Evolutionary conservation across 2,329 filamentous ascomycete genomes (phyloP), one percentile per base, ranked within the genome.

Genomic region (Colletotrichum navitas): DNA sequence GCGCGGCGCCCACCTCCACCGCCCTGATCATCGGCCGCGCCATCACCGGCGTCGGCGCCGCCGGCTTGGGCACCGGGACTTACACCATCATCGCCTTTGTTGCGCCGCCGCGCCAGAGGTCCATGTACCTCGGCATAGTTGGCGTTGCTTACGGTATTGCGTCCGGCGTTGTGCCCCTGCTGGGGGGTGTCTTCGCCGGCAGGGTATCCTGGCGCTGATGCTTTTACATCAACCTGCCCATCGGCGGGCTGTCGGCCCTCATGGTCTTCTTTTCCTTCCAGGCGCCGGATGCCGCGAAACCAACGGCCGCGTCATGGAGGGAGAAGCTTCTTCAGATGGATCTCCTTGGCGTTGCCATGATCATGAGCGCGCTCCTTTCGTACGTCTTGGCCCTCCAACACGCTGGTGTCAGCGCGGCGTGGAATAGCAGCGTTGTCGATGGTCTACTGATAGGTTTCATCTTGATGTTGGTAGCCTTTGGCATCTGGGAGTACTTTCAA

Each of bases 361-460:
- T 88, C 68, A 77, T 87, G 5, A 81, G 80, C 0, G 80, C 81
- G 18, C 78, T 85, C 12, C 77, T 86, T 56, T 83, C 83, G 74
- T 74, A 85, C 8, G 79, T 87, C 61, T 78, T 88, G 2, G 86
- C 86, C 0, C 76, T 88, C 29, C 82, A 87, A 65, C 84, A 81
- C 78, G 85, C 83, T 21, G 83, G 84, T 3, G 81, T 80, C 16
- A 82, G 76, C 47, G 82, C 84, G 43, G 52, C 80, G 1, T 88
- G 86, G 86, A 76, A 74, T 39, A 81, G 80, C 71, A 79, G 77
- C 29, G 82, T 81, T 21, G 81, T 87, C 63, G 84, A 87, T 56
- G 82, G 81, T 0, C 72, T 81, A 0, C 74, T 83, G 21, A 68
- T 71, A n/a, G 77, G 77, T 8, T 74, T 74, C n/a, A 74, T 68